A percentile compares a stretch with the other conserved stretches of the same genome.
Evolutionary conservation across 192 early-diverging fungal species (phyloP).

Genomic region (Coemansia pectinata): DNA sequence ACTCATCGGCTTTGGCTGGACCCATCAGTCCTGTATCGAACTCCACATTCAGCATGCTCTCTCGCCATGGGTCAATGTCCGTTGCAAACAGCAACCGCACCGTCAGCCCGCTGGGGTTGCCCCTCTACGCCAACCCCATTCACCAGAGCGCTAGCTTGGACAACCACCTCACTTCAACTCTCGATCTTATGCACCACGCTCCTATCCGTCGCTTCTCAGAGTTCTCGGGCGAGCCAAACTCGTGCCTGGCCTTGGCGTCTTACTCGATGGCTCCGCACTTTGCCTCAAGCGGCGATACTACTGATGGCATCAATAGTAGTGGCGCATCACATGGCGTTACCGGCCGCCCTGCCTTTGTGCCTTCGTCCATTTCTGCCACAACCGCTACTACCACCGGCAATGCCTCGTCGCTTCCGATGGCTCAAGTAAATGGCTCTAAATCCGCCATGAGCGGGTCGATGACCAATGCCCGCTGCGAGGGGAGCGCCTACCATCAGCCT

Average conservation of each 20-base stretch:
- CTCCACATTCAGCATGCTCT: slow-evolving; percentile 38
- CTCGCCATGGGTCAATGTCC: slow-evolving; percentile 47
- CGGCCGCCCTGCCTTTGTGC: slow-evolving; percentile 1
- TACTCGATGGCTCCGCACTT: slow-evolving; percentile 32
- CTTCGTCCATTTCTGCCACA: background rate
- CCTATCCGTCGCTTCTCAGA: slow-evolving; percentile 37
- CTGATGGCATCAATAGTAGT: slow-evolving; percentile 18
- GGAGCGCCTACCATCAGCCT: background rate
- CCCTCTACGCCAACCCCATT: slow-evolving; percentile 34
- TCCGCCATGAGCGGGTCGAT: background rate
- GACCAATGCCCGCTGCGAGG: background rate
- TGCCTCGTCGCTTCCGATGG: slow-evolving; percentile 7
- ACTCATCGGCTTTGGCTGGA: slow-evolving; percentile 11
- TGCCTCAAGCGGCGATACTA: slow-evolving; percentile 6
- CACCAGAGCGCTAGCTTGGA: slow-evolving; percentile 48
- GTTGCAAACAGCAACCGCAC: slow-evolving; percentile 34
- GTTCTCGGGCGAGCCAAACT: slow-evolving; percentile 15
- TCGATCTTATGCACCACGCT: slow-evolving; percentile 10
- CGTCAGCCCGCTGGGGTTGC: slow-evolving; percentile 42
- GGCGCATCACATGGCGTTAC: slow-evolving; percentile 30
- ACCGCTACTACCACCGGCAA: background rate
- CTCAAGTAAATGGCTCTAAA: background rate
- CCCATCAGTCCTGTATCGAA: slow-evolving; percentile 34
- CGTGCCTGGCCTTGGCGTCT: slow-evolving; percentile 27
- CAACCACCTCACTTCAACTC: slow-evolving; percentile 25